Base-by-base conservation (phyloP, 768 basidiomycete genomes). In the Pulveroboletus frians region DNA sequence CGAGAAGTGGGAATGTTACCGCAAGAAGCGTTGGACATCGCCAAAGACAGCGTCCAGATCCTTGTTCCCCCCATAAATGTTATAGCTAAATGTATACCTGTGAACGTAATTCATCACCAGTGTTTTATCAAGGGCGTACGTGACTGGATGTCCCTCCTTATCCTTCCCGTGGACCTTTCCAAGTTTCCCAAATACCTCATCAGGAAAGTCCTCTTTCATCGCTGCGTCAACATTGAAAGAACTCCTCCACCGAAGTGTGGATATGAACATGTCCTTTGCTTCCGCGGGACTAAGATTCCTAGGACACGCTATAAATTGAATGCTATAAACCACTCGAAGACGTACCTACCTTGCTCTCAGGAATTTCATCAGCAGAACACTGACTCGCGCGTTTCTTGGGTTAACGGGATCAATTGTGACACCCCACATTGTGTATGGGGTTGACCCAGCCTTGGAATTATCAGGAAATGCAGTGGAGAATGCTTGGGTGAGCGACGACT, bases 341-440 rank as follows among this genome's bases (percentile, higher is more conserved):
- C 30, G 9, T 29, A 38, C 65, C 31, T 57, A 82, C 85, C 85
- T 78, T 5, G 89, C 89, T 49, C 85, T 76, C 27, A 89, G 69
- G 71, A 91, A 92, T 62, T 91, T 90, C 78, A 90, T 80, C 32
- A 92, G 72, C 9, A 91, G 60, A 29, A 91, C 86, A 58, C 85
- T 88, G 50, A 80, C 78, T 8, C 78, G 76, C 1, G 87, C 81
- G 62, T 88, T 77, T 40, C 58, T 60, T 11, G 79, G 77, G 47
- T 72, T 69, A 3, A 48, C 52, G 3, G 89, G 84, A 63, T 86
- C 77, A 23, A 92, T 76, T 1, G 62, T 66, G 17, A 92, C 79
- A 23, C 87, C 85, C 89, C 89, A 92, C 49, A 92, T 63, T 5
- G 55, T 67, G 55, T 85, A 75, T 9, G 81, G 67, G 1, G 71